Percentiles rank a stretch among this genome's conserved stretches.
Evolutionary conservation across 345 rosid genomes (phyloP).

Genomic region (Eucalyptus marginata): DNA sequence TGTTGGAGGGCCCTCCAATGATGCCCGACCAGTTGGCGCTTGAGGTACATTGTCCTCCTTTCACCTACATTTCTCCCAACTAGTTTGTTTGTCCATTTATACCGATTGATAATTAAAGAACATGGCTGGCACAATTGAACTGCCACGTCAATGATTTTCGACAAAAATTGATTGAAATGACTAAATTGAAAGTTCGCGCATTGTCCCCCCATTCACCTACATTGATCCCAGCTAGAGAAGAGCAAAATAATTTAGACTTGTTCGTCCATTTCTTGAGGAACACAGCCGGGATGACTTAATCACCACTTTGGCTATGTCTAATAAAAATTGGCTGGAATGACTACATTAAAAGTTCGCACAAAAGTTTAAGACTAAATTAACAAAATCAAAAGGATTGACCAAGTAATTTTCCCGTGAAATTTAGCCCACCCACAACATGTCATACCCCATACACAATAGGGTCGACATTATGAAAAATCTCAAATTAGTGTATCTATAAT

Average conservation of each 20-base stretch:
- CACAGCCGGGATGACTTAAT: too few species aligned
- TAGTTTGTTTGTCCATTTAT: neutral
- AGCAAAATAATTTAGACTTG: too few species aligned
- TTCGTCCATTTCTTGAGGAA: too few species aligned
- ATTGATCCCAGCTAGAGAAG: too few species aligned
- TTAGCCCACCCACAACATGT: neutral
- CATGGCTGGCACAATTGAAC: neutral
- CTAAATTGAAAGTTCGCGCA: neutral
- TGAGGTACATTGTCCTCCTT: neutral
- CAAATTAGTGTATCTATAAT: too few species aligned
- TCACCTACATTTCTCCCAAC: neutral
- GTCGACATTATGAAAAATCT: neutral
- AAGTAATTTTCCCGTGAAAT: neutral
- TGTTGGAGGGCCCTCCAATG: neutral
- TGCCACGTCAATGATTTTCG: accelerated
- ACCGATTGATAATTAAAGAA: neutral
- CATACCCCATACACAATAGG: neutral
- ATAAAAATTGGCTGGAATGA: neutral
- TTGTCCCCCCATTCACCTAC: too few species aligned
- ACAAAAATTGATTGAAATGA: neutral
- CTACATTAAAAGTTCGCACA: neutral
- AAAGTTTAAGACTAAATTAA: neutral
- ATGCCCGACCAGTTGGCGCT: neutral
- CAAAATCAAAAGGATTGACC: neutral
- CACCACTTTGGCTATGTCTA: too few species aligned